Evolutionary conservation across 2,329 filamentous ascomycete species (phyloP), one percentile per base, ranked within the genome.

Genomic region (Diaporthe caulivora): DNA sequence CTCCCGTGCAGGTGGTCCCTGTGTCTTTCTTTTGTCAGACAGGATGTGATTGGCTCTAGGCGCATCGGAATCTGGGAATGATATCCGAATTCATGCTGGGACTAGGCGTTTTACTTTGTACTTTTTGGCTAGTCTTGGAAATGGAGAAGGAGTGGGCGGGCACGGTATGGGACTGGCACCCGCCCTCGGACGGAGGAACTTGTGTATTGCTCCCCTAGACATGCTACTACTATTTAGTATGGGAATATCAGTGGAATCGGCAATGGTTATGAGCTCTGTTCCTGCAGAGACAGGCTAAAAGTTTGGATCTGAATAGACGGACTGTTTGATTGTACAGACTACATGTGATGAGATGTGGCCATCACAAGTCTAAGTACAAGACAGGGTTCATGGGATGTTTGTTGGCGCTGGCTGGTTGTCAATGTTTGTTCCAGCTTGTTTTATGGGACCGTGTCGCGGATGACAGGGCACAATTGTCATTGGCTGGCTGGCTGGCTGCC

Each of bases 11-110:
- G 55, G 55, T 62, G 24, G 47, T 60, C 49, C 57, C 55, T 24
- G 24, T 44, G 13, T 26, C 21, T 65, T 40, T 21, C 53, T 55
- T 37, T 62, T 62, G 69, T 54, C 44, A 18, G 44, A 42, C 54
- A 53, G 55, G 58, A 11, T 31, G 34, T 57, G 47, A 51, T 73
- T 49, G 26, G 4, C n/a, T 37, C 49, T 44, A 58, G 72, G 72
- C 58, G 72, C 71, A 51, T 67, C 44, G 51, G 40, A 26, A 42
- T 62, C 40, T 40, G 51, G 51, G 72, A 47, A 53, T 67, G 72
- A 73, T 73, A 73, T 71, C 72, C 68, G 58, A 47, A 65, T 40
- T 42, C 51, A 57, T 71, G 68, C 49, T 64, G 51, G 72, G 49
- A 42, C 34, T 24, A 26, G 17, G 67, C 37, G 67, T 71, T 34